Percentiles rank a stretch among this genome's conserved stretches.
Evolutionary conservation across 1,139 yeast genomes (phyloP).

Genomic region (Yamadazyma songkhlaensis): DNA sequence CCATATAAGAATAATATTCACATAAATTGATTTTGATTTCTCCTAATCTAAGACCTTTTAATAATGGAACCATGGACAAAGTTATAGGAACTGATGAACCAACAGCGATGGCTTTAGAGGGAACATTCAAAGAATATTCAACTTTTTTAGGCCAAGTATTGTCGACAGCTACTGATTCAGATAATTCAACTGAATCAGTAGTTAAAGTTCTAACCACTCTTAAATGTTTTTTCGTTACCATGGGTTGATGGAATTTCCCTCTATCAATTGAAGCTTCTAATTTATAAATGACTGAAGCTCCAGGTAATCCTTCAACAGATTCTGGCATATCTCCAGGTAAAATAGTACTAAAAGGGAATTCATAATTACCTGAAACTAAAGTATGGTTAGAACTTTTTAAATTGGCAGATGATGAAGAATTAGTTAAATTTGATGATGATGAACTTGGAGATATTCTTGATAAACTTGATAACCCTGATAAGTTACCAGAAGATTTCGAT

Average conservation of each 20-base stretch:
- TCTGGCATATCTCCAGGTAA: conserved; percentile 86
- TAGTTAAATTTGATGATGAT: conserved; percentile 12
- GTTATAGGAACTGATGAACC: conserved; percentile 76
- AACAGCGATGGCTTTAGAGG: conserved; percentile 85
- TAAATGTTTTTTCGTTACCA: conserved; percentile 68
- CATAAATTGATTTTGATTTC: conserved; percentile 61
- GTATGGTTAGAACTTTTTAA: conserved; percentile 19
- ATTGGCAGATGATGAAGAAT: not conserved
- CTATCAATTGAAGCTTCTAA: conserved; percentile 81
- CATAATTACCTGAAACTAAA: conserved; percentile 76
- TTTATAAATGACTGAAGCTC: conserved; percentile 75
- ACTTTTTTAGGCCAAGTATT: conserved; percentile 96
- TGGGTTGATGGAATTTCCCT: conserved; percentile 67
- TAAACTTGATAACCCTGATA: conserved; percentile 13
- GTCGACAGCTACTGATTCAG: conserved; percentile 92
- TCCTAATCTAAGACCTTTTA: conserved; percentile 80
- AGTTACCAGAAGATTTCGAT: conserved; percentile 31
- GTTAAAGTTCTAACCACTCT: conserved; percentile 87
- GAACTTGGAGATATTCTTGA: conserved; percentile 13
- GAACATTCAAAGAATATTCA: conserved; percentile 84
- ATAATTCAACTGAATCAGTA: conserved; percentile 80
- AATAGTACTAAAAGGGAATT: conserved; percentile 82
- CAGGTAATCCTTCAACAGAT: conserved; percentile 87
- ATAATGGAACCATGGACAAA: conserved; percentile 71
- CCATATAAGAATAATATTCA: conserved; percentile 66